A percentile compares a stretch with the other conserved stretches of the same genome.
Evolutionary conservation across 2,329 filamentous ascomycete genomes (phyloP).

Genomic region (Xylaria arbuscula): DNA sequence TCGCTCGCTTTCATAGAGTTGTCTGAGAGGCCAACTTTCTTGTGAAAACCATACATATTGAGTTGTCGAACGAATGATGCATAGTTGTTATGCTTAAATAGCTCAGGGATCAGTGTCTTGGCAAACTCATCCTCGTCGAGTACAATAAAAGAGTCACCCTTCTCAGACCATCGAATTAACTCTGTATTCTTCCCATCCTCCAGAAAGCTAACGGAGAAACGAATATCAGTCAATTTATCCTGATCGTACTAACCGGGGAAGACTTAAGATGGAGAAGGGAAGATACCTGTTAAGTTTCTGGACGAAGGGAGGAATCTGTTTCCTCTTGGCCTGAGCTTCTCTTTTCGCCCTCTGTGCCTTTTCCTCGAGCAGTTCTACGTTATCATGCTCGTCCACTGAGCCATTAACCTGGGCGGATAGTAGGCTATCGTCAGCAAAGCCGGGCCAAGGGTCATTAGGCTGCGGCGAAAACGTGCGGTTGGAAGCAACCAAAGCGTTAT

Average conservation of each 20-base stretch:
- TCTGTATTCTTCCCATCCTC: conserved; percentile 94
- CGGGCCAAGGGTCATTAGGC: conserved; percentile 51
- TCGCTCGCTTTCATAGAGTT: conserved; percentile 98
- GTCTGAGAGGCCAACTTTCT: conserved; percentile 91
- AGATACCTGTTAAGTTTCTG: conserved; percentile 95
- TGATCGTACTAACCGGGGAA: not conserved
- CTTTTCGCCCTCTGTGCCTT: conserved; percentile 84
- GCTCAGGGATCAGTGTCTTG: conserved; percentile 94
- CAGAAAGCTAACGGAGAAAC: conserved; percentile 75
- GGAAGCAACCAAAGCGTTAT: conserved; percentile 59
- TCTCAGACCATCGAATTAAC: conserved; percentile 95
- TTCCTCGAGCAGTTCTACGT: conserved; percentile 81
- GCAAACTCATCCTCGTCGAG: conserved; percentile 98
- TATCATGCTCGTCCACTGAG: conserved; percentile 69
- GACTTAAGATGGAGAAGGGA: not conserved
- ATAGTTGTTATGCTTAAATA: conserved; percentile 99
- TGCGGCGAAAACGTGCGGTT: conserved; percentile 47
- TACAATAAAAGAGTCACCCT: conserved; percentile 95
- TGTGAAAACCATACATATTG: conserved; percentile 99
- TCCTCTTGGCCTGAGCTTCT: conserved; percentile 88
- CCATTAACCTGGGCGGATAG: conserved; percentile 54
- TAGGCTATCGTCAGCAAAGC: conserved; percentile 58
- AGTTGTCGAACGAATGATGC: conserved; percentile 95
- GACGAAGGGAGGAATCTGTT: conserved; percentile 97
- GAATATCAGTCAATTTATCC: conserved; percentile 15